These are phyloP conservation scores for Auriscalpium microsporum DNA, from an alignment of 768 basidiomycete genomes.

Conservation along the genomic window DNA sequence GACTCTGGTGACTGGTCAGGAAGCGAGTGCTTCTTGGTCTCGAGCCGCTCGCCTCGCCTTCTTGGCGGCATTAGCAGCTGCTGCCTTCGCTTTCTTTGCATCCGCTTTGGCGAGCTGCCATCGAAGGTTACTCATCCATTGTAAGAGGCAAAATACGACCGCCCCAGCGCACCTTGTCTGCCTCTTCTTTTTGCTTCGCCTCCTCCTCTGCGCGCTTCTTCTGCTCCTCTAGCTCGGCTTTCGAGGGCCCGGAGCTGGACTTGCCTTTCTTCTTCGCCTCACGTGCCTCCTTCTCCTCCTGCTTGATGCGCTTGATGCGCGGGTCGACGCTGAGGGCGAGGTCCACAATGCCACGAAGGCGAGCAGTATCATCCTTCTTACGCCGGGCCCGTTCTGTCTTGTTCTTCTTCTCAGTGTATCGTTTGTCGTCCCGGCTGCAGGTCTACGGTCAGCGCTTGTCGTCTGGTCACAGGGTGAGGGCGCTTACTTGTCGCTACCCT, in stretches of 20 bases:
- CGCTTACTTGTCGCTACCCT: conserved; percentile 87
- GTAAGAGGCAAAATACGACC: not conserved
- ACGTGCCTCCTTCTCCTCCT: conserved; percentile 89
- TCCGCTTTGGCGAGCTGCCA: conserved; percentile 51
- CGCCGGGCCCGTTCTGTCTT: conserved; percentile 90
- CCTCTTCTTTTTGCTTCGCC: conserved; percentile 71
- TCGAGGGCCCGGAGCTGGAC: conserved; percentile 37
- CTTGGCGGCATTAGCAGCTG: conserved; percentile 85
- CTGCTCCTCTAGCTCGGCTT: conserved; percentile 42
- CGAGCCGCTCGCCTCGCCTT: conserved; percentile 70
- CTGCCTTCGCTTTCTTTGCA: conserved; percentile 78
- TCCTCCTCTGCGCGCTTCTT: conserved; percentile 65
- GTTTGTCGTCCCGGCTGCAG: conserved; percentile 90
- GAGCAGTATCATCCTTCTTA: conserved; percentile 96
- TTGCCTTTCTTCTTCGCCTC: conserved; percentile 80
- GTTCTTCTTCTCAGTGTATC: conserved; percentile 99
- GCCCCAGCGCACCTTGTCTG: conserved; percentile 55
- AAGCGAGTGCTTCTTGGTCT: conserved; percentile 33
- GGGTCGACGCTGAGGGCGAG: conserved; percentile 76
- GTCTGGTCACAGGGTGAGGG: not conserved
- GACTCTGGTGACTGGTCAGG: not conserved
- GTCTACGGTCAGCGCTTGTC: not conserved
- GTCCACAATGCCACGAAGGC: conserved; percentile 82
- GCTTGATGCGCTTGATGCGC: conserved; percentile 94
- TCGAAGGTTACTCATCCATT: not conserved